A percentile compares a stretch with the other conserved stretches of the same genome.
Conservation (phyloP, 2,329 filamentous ascomycete genomes). For the Aspergillus brasiliensis region DNA sequence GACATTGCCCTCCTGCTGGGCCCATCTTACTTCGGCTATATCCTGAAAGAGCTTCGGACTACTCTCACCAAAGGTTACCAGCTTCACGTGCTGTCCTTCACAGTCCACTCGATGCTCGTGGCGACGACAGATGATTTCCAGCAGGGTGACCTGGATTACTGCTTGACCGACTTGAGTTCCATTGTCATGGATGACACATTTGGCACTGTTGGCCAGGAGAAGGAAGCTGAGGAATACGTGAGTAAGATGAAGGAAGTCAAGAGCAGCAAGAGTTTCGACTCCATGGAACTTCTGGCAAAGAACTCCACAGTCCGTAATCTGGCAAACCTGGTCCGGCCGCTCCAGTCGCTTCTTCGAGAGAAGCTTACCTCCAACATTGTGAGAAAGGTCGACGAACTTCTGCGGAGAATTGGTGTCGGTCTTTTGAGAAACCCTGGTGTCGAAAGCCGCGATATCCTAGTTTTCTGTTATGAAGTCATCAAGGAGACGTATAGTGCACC, state of each 20-base stretch:
- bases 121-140: constrained; percentile 70
- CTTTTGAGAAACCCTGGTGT: constrained; percentile 79
- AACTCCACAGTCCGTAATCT: constrained; percentile 75
- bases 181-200: constrained; percentile 98
- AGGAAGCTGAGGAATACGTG: constrained; percentile 93
- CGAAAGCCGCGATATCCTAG: constrained; percentile 76
- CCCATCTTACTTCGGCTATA: constrained; percentile 80
- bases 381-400: constrained; percentile 85
- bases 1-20: constrained; percentile 82
- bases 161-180: constrained; percentile 72
- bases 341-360: constrained; percentile 77
- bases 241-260: constrained; percentile 98
- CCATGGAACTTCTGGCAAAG: constrained; percentile 88
- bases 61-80: constrained; percentile 87
- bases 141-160: constrained; percentile 87
- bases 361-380: constrained; percentile 81
- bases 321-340: constrained; percentile 73
- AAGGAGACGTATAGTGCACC: constrained; percentile 76
- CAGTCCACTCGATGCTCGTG: constrained; percentile 87
- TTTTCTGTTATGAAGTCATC: constrained; percentile 94
- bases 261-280: constrained; percentile 96
- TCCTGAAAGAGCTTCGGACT: constrained; percentile 85
- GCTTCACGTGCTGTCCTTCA: constrained; percentile 91
- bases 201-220: constrained; percentile 87
- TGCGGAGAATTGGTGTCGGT: constrained; percentile 80